Percentiles rank a stretch among this genome's conserved stretches.
These are phyloP conservation scores for Diaporthe sp. DNA, from an alignment of 2,329 filamentous ascomycete species.

Conservation along the genomic window DNA sequence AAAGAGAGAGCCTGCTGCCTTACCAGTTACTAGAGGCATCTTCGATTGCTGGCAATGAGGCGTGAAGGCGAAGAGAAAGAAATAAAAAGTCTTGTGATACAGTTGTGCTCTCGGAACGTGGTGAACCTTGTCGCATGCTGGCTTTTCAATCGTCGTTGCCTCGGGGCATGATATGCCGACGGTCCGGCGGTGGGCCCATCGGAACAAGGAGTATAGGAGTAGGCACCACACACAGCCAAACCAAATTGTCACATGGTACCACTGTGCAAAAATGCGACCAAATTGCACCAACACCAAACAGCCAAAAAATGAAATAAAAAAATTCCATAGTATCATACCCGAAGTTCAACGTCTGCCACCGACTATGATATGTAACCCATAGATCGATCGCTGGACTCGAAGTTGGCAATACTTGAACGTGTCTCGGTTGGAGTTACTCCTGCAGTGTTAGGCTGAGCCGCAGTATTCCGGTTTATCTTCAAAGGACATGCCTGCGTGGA, in stretches of 20 bases:
- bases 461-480: not conserved
- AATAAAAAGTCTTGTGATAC: not conserved
- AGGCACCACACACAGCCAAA: not conserved
- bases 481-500: fast-evolving
- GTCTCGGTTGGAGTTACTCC: too few species aligned
- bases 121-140: not conserved
- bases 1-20: not conserved
- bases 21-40: not conserved
- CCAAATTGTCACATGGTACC: too few species aligned
- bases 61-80: not conserved
- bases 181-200: not conserved
- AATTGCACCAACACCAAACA: too few species aligned
- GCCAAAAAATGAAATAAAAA: too few species aligned
- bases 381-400: not conserved
- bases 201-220: not conserved
- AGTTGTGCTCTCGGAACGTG: too few species aligned
- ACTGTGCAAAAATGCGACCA: too few species aligned
- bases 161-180: constrained; percentile 12
- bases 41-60: not conserved
- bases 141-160: not conserved
- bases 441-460: not conserved
- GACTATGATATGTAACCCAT: too few species aligned
- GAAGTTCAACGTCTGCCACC: too few species aligned
- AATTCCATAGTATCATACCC: too few species aligned
- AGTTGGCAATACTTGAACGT: too few species aligned